Base-by-base conservation (phyloP, 2,329 filamentous ascomycete genomes). In the Zymoseptoria passerinii region DNA sequence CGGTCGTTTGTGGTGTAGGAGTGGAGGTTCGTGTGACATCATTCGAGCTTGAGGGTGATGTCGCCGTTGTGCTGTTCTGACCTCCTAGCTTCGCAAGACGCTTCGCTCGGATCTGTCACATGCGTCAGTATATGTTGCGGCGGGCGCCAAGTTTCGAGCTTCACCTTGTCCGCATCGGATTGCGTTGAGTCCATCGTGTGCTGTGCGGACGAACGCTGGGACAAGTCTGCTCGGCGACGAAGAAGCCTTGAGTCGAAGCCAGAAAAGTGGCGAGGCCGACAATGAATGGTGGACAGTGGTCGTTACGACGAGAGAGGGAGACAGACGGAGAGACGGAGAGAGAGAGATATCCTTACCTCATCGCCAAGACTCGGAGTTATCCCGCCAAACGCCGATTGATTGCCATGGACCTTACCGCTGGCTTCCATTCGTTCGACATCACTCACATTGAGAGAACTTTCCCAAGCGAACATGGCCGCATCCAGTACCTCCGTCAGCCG, bases 1-100 rank as follows among this genome's bases (percentile, higher is more conserved):
- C 58, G 29, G 55, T 57, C 8, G 50, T 8, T 4, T 56, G 28
- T 48, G 59, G 28, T 27, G 57, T 50, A 28, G 57, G 54, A 27
- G 60, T 52, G 18, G 56, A 27, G 28, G 61, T 57, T 29, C 55
- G 59, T 8, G 51, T 28, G 19, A 2, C 28, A 29, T 50, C 51
- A 35, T 53, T 59, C 23, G 56, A 51, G 18, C 58, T 23, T 40
- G 53, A 58, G 27, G 64, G 57, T 20, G 65, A 48, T 50, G 59
- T 59, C 49, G 61, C 54, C 19, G 58, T 57, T 60, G 66, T 55
- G 66, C 67, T 67, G 68, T 56, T 67, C 55, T 51, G 55, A 29
- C 75, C 78, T 48, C 78, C 81, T 50, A 86, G 77, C 72, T 86
- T 87, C 58, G 83, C 84, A 53, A 87, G 78, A 56, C 84, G 83